Evolutionary conservation across 495 filamentous ascomycete species (phyloP).

Genomic region (Hyaloscypha finlandica): DNA sequence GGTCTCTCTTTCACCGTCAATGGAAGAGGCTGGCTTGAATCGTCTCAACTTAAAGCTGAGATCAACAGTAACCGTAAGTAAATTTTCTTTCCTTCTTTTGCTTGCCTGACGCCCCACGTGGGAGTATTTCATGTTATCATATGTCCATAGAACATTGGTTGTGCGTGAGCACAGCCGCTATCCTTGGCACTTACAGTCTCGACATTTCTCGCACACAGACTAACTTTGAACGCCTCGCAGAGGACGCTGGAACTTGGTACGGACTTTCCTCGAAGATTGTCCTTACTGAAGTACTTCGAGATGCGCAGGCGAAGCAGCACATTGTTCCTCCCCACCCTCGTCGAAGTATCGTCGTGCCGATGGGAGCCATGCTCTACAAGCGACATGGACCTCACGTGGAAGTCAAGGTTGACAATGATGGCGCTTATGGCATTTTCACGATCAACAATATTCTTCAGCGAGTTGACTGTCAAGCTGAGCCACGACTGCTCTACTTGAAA

Average conservation of each 20-base stretch:
- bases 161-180: too few relatives aligned
- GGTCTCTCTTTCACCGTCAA: slow-evolving; percentile 47
- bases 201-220: too few relatives aligned
- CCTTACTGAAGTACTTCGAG: slow-evolving; percentile 35
- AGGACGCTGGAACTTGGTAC: slow-evolving; percentile 52
- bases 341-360: slow-evolving; percentile 24
- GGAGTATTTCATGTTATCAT: too few relatives aligned
- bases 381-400: slow-evolving; percentile 9
- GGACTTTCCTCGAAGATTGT: slow-evolving; percentile 50
- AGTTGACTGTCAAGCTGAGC: slow-evolving; percentile 48
- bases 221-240: too few relatives aligned
- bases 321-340: background rate
- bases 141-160: too few relatives aligned
- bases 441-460: slow-evolving; percentile 52
- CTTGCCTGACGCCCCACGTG: background rate
- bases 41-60: slow-evolving; percentile 40
- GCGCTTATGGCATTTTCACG: slow-evolving; percentile 36
- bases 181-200: too few relatives aligned
- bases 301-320: background rate
- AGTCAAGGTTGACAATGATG: slow-evolving; percentile 5
- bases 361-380: slow-evolving; percentile 2
- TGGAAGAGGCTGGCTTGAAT: slow-evolving; percentile 41
- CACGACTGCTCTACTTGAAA: slow-evolving; percentile 49
- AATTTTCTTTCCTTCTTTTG: too few relatives aligned
- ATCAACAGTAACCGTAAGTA: slow-evolving; percentile 48